These are phyloP conservation scores for Fusarium austroafricanum DNA, from an alignment of 2,329 filamentous ascomycete genomes.

Conservation along the genomic window DNA sequence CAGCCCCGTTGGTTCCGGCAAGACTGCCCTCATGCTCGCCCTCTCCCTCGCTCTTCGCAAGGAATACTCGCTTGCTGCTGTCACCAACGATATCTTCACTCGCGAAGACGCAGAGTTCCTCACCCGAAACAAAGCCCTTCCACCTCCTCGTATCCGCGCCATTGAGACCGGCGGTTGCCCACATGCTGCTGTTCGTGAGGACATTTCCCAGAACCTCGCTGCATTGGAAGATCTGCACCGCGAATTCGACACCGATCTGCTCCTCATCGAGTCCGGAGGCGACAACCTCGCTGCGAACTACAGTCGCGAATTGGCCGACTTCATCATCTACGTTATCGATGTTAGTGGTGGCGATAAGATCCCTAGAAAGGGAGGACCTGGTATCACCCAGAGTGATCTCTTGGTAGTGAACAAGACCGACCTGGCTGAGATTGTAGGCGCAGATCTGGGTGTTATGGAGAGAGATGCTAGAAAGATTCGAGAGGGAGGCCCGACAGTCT, in stretches of 20 bases:
- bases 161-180: slow-evolving; percentile 98
- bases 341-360: slow-evolving; percentile 97
- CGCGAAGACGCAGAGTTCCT: slow-evolving; percentile 98
- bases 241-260: slow-evolving; percentile 81
- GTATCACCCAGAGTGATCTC: slow-evolving; percentile 95
- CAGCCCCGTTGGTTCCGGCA: slow-evolving; percentile 95
- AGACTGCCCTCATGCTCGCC: slow-evolving; percentile 95
- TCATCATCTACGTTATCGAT: slow-evolving; percentile 98
- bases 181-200: slow-evolving; percentile 96
- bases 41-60: slow-evolving; percentile 87
- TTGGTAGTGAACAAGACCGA: slow-evolving; percentile 98
- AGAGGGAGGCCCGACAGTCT: slow-evolving; percentile 94
- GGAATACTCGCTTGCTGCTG: slow-evolving; percentile 87
- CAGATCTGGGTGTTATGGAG: slow-evolving; percentile 94
- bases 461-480: slow-evolving; percentile 93
- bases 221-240: slow-evolving; percentile 90
- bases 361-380: slow-evolving; percentile 92
- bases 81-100: slow-evolving; percentile 99
- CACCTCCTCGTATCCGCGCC: slow-evolving; percentile 85
- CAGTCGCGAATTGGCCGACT: slow-evolving; percentile 92
- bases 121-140: slow-evolving; percentile 84
- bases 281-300: slow-evolving; percentile 99
- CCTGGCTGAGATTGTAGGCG: slow-evolving; percentile 88
- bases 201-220: slow-evolving; percentile 93
- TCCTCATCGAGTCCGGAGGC: slow-evolving; percentile 94